phyloP scores from a whole-genome alignment of 495 filamentous ascomycete species.

The Penicillium bovifimosum region DNA sequence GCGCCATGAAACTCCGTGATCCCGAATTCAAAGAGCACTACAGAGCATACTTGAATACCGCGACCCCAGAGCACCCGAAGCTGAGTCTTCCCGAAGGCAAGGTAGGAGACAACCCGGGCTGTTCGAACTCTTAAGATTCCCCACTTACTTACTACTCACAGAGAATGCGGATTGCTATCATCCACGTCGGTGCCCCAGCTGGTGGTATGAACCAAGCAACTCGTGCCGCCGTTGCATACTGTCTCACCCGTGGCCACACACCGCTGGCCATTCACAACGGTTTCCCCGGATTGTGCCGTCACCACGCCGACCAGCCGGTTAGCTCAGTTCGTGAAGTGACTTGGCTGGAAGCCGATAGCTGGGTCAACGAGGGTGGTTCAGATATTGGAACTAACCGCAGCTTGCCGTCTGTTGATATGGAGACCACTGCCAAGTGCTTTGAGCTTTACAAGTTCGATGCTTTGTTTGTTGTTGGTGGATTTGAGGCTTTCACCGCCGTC shows the following conservation, averaged over 20 bases:
- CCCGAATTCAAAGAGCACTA: slow-evolving; percentile 94
- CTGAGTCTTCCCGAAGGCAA: slow-evolving; percentile 64
- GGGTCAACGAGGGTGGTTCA: slow-evolving; percentile 94
- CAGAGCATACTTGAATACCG: slow-evolving; percentile 82
- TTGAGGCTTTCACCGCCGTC: slow-evolving; percentile 92
- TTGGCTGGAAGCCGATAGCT: slow-evolving; percentile 92
- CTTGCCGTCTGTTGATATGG: slow-evolving; percentile 76
- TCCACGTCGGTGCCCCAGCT: slow-evolving; percentile 97
- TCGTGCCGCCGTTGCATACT: slow-evolving; percentile 92
- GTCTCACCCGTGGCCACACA: slow-evolving; percentile 85
- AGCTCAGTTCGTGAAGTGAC: slow-evolving; percentile 77
- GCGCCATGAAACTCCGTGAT: slow-evolving; percentile 81
- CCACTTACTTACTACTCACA: slow-evolving; percentile 28
- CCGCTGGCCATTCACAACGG: slow-evolving; percentile 93
- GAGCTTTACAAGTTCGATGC: slow-evolving; percentile 83
- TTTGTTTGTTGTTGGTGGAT: slow-evolving; percentile 89
- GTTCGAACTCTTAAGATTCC: not conserved
- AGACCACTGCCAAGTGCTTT: slow-evolving; percentile 78
- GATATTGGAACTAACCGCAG: slow-evolving; percentile 98
- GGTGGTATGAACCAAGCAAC: slow-evolving; percentile 99
- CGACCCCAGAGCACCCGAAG: slow-evolving; percentile 59
- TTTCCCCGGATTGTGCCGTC: slow-evolving; percentile 89
- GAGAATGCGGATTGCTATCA: slow-evolving; percentile 89
- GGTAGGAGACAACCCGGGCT: slow-evolving; percentile 39
- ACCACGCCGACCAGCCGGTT: slow-evolving; percentile 75